Conservation (phyloP, 2,329 filamentous ascomycete genomes). For the Ophiostoma sp. region DNA sequence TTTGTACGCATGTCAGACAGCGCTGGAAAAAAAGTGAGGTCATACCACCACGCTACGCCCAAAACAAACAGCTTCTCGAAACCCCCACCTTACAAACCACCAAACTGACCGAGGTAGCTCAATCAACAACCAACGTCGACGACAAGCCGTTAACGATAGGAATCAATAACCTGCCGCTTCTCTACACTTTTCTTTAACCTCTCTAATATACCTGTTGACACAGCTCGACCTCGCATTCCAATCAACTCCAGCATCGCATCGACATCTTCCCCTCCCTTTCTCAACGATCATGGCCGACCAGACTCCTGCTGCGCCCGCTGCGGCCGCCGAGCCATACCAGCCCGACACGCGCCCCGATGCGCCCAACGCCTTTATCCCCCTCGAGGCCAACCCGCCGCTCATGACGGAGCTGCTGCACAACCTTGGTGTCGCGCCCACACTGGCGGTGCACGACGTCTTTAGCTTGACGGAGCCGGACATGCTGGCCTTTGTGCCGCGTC, state of each 20-base stretch:
- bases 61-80: constrained; percentile 10
- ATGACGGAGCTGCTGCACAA: constrained; percentile 81
- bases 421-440: constrained; percentile 75
- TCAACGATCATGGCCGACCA: constrained; percentile 10
- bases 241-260: too few relatives aligned
- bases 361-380: constrained; percentile 54
- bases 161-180: not conserved
- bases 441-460: constrained; percentile 88
- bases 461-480: constrained; percentile 83
- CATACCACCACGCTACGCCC: constrained; percentile 15
- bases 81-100: not conserved
- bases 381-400: constrained; percentile 79
- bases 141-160: not conserved
- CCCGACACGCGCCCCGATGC: constrained; percentile 12
- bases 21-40: constrained; percentile 7
- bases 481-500: constrained; percentile 82
- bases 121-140: not conserved
- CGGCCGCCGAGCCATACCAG: constrained; percentile 11
- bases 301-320: not conserved
- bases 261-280: not conserved
- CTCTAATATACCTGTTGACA: not conserved
- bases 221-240: not conserved
- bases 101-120: not conserved
- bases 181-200: too few relatives aligned
- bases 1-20: not conserved